Evolutionary conservation across 164 flowering plant genomes (phyloP), one percentile per base, ranked within the genome.

Genomic region (Malania oleifera): DNA sequence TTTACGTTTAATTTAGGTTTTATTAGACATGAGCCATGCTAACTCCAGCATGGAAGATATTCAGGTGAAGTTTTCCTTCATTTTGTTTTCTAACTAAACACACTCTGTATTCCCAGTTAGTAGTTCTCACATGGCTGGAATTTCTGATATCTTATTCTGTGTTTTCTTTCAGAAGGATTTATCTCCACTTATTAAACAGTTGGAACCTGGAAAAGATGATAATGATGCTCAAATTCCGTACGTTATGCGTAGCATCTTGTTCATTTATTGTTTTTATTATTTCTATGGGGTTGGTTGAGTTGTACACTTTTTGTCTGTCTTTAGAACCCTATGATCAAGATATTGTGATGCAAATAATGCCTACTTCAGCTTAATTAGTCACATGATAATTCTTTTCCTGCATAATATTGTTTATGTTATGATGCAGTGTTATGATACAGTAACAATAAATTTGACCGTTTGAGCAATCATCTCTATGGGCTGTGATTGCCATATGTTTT

Each of bases 181-280:
- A 28, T 89, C 97, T 62, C 98, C 98, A 24, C 70, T 89, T 55
- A 84, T 93, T 20, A 87, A 70, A 67, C 77, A 65, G 60, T 79
- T 93, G 74, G 90, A 76, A 27, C 96, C 98, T 60, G 70, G 54
- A 43, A 62, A 65, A 10, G 67, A 60, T 67, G 75, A 72, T 12
- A 53, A 60, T 72, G 86, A 71, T 55, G 65, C 82, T 67, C 86
- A 77, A 68, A 84, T 93, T 53, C 97, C 97, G 97, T 89, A 80
- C 25, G 86, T 68, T 20, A 2, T 44, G 64, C 12, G 7, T 45
- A 19, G 25, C 15, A 23, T 19, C 46, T 18, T 31, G 35, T 31
- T 9, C 35, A 4, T 31, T 31, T 31, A 31, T 31, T 31, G 35
- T 31, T 31, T 4, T 31, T 9, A 31, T 31, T 31, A 31, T 31